Evolutionary conservation across 2,329 filamentous ascomycete genomes (phyloP).

Genomic region (Aspergillus pseudoterreus): DNA sequence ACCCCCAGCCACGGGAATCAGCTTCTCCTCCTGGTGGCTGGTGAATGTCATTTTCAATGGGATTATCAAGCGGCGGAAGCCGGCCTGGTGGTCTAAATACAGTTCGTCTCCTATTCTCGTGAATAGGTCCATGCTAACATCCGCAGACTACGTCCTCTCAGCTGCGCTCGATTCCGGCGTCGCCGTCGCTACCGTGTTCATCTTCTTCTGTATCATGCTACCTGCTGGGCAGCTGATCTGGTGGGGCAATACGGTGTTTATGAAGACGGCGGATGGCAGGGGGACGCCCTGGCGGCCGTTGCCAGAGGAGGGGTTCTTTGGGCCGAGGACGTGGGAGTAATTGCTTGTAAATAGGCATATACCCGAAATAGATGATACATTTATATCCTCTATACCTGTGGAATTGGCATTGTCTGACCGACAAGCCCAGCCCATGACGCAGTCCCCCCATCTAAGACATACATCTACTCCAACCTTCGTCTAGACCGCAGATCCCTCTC

Average conservation of each 20-base stretch:
- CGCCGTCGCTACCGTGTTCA: conserved; percentile 41
- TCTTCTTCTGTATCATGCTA: conserved; percentile 44
- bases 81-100: conserved; percentile 50
- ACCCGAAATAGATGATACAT: not conserved
- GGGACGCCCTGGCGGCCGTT: conserved; percentile 33
- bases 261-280: conserved; percentile 39
- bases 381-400: too few relatives aligned
- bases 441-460: too few relatives aligned
- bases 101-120: conserved; percentile 22
- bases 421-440: too few relatives aligned
- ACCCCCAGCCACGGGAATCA: conserved; percentile 66
- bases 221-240: conserved; percentile 36
- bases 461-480: too few relatives aligned
- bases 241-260: conserved; percentile 42
- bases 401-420: too few relatives aligned
- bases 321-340: conserved; percentile 21
- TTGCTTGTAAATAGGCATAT: not conserved
- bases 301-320: conserved; percentile 28
- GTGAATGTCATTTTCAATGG: conserved; percentile 48
- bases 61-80: conserved; percentile 38
- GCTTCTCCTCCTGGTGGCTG: conserved; percentile 64
- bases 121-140: conserved; percentile 6
- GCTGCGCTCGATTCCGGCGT: conserved; percentile 43
- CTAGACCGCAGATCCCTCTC: too few relatives aligned
- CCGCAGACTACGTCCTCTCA: conserved; percentile 39